Conservation (phyloP, 2,329 filamentous ascomycete species). For the Cladosporium oxysporum region DNA sequence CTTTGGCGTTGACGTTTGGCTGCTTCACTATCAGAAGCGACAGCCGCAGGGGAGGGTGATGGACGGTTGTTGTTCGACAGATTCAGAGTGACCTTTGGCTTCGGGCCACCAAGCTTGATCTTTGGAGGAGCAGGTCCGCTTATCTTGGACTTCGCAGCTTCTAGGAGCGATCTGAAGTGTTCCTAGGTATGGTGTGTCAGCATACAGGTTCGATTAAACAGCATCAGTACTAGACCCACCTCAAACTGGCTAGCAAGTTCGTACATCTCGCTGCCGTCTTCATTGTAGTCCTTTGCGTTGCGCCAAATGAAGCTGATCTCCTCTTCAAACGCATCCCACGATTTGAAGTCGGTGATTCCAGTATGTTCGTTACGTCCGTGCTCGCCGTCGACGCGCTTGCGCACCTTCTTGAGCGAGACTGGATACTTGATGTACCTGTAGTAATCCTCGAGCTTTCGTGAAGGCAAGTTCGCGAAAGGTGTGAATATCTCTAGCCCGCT, state of each 20-base stretch:
- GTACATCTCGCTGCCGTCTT: conserved; percentile 85
- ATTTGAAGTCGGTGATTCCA: conserved; percentile 70
- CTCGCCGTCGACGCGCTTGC: conserved; percentile 74
- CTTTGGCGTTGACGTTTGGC: conserved; percentile 55
- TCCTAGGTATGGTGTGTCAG: conserved; percentile 50
- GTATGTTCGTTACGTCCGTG: conserved; percentile 66
- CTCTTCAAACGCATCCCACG: conserved; percentile 79
- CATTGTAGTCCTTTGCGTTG: conserved; percentile 87
- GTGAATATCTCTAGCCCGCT: conserved; percentile 68
- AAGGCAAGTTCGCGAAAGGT: conserved; percentile 76
- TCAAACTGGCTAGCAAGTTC: conserved; percentile 76
- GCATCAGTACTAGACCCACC: conserved; percentile 50
- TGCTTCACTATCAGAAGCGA: conserved; percentile 57
- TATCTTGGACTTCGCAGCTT: conserved; percentile 71
- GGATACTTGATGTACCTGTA: conserved; percentile 82
- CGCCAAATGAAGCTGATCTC: conserved; percentile 80
- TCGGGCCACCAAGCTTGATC: conserved; percentile 67
- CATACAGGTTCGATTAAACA: background rate
- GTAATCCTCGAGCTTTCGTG: conserved; percentile 77
- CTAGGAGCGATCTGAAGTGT: conserved; percentile 68
- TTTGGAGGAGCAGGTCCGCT: conserved; percentile 70
- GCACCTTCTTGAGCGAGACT: conserved; percentile 73
- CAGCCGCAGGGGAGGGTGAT: conserved; percentile 47
- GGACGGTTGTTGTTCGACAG: conserved; percentile 36
- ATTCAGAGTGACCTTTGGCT: conserved; percentile 42